phyloP scores from a whole-genome alignment of 371 early-diverging fungal genomes.

The Mortierella sp. region DNA sequence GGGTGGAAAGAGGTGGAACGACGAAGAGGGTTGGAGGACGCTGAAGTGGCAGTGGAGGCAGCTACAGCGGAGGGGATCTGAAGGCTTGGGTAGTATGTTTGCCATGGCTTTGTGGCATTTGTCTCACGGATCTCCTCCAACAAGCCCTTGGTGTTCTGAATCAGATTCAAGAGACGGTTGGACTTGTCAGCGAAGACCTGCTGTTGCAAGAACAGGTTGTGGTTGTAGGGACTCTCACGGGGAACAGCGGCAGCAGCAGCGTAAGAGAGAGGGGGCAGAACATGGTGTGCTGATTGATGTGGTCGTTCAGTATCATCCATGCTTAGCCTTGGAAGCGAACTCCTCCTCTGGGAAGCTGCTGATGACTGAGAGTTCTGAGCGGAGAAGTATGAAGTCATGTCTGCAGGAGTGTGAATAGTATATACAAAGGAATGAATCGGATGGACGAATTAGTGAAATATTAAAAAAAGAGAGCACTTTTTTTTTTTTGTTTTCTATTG shows the following conservation, averaged over 20 bases:
- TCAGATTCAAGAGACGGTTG: constrained; percentile 72
- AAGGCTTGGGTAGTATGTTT: constrained; percentile 75
- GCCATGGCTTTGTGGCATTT: constrained; percentile 70
- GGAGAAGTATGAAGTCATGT: constrained; percentile 56
- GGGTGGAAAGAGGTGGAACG: constrained; percentile 59
- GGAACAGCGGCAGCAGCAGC: constrained; percentile 30
- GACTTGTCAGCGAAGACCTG: constrained; percentile 79
- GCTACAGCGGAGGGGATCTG: constrained; percentile 23
- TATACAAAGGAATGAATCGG: constrained; percentile 4
- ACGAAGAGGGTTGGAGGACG: constrained; percentile 42
- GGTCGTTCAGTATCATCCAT: constrained; percentile 41
- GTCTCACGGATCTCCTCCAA: constrained; percentile 73
- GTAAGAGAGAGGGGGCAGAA: constrained; percentile 44
- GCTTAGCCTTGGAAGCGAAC: constrained; percentile 45
- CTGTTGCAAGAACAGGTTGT: constrained; percentile 61
- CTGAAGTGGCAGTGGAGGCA: constrained; percentile 18
- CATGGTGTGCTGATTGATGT: constrained; percentile 23
- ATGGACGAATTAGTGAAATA: constrained; percentile 5
- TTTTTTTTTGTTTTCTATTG: background rate
- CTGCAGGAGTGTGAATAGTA: constrained; percentile 2
- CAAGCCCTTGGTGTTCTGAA: constrained; percentile 67
- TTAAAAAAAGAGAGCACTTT: constrained; percentile 4
- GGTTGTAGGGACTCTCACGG: constrained; percentile 42
- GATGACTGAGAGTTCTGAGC: constrained; percentile 30
- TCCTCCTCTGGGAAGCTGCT: constrained; percentile 43